A percentile compares a stretch with the other conserved stretches of the same genome.
Conservation (phyloP, 2,329 filamentous ascomycete species). For the Fusarium falciforme region DNA sequence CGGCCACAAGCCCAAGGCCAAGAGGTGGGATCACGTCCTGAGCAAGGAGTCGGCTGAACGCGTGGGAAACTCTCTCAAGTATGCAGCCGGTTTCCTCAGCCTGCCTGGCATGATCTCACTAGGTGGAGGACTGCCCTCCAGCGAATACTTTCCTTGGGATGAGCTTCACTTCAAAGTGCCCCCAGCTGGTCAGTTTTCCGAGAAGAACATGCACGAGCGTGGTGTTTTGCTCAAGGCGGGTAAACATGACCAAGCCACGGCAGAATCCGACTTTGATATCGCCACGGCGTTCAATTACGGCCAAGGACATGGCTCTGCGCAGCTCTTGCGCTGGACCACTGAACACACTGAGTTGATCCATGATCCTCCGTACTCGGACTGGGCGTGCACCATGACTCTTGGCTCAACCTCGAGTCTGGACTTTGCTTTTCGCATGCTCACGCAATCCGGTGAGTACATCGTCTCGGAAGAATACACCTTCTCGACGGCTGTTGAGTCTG, state of each 20-base stretch:
- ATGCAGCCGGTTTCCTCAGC: neutral
- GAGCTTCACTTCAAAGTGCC: neutral
- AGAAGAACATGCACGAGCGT: neutral
- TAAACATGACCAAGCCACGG: neutral
- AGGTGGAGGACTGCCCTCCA: neutral
- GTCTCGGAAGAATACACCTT: neutral
- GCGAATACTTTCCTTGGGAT: neutral
- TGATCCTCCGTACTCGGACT: neutral
- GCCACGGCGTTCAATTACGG: neutral
- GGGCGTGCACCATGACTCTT: neutral
- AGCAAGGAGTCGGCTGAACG: neutral
- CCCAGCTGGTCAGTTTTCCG: neutral
- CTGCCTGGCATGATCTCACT: neutral
- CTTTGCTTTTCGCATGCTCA: neutral
- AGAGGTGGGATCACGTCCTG: neutral
- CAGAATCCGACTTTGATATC: neutral
- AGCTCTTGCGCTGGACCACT: neutral
- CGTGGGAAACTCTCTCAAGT: neutral
- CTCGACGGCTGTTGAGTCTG: neutral
- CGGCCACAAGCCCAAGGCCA: neutral
- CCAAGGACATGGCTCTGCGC: neutral
- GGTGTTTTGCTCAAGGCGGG: neutral
- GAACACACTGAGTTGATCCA: neutral
- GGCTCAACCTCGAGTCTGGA: neutral
- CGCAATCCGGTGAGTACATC: neutral